Evolutionary conservation across 192 early-diverging fungal species (phyloP).

Genomic region (Chytriomyces sp.): DNA sequence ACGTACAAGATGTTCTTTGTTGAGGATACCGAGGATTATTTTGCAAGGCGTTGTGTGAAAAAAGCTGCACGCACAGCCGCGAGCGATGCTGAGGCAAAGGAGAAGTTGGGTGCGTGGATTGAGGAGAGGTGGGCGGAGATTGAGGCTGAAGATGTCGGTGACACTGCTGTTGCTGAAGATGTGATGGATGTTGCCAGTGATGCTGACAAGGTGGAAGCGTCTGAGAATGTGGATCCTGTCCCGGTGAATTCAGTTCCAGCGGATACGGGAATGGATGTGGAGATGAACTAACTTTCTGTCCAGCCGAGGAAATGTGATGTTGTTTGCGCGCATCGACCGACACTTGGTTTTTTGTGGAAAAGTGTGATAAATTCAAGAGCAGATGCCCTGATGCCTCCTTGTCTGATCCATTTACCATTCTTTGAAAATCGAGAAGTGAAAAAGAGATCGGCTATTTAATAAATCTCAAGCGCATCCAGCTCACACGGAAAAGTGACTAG

Average conservation of each 20-base stretch:
- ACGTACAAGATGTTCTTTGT: slow-evolving; percentile 99
- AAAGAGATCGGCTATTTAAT: too few species aligned
- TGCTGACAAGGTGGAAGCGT: background rate
- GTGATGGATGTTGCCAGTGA: background rate
- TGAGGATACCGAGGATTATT: slow-evolving; percentile 91
- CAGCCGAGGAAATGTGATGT: too few species aligned
- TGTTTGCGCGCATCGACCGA: too few species aligned
- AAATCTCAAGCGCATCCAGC: too few species aligned
- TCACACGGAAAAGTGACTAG: too few species aligned
- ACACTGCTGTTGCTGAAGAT: too few species aligned
- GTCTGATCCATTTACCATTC: too few species aligned
- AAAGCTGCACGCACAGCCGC: background rate
- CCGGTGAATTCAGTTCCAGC: background rate
- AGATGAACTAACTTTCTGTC: slow-evolving; percentile 1
- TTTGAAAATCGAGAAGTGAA: too few species aligned
- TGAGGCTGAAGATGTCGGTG: slow-evolving; percentile 8
- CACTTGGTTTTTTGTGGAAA: too few species aligned
- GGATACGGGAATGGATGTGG: slow-evolving; percentile 4
- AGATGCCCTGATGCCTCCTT: too few species aligned
- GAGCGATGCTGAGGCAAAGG: background rate
- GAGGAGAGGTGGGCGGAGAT: slow-evolving; percentile 16
- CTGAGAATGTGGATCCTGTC: too few species aligned
- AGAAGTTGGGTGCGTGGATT: slow-evolving; percentile 25
- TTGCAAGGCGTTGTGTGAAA: slow-evolving; percentile 38
- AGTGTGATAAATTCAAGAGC: too few species aligned